phyloP scores from a whole-genome alignment of 2,329 filamentous ascomycete species.

The Trichoderma lentiforme region DNA sequence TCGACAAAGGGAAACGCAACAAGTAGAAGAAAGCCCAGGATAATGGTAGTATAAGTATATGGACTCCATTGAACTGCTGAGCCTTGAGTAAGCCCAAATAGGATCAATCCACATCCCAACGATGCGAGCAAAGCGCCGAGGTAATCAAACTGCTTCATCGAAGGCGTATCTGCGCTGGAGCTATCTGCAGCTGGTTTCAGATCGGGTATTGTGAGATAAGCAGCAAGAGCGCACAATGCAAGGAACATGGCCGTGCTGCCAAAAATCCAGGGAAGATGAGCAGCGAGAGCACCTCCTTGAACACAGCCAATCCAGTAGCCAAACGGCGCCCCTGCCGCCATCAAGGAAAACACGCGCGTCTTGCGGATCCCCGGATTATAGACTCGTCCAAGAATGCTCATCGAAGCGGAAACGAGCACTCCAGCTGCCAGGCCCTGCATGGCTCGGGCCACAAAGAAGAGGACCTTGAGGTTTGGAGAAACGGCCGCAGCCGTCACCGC shows the following conservation, averaged over 20 bases:
- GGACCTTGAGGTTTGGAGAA: conserved; percentile 3
- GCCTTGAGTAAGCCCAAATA: conserved; percentile 1
- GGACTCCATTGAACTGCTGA: neutral
- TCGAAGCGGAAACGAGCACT: neutral
- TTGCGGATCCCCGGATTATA: conserved; percentile 6
- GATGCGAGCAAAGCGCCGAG: neutral
- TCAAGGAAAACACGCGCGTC: conserved; percentile 1
- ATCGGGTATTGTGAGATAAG: neutral
- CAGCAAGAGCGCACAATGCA: neutral
- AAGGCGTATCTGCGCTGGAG: neutral
- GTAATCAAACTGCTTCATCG: conserved; percentile 2
- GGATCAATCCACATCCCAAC: neutral
- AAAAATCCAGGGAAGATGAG: conserved; percentile 1
- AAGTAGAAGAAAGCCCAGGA: neutral
- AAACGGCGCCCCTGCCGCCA: conserved; percentile 4
- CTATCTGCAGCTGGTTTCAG: neutral
- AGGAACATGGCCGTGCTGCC: conserved; percentile 1
- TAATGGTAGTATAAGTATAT: neutral
- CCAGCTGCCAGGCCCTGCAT: conserved; percentile 5
- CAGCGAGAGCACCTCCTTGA: neutral
- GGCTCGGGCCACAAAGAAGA: conserved; percentile 6
- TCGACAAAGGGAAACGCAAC: neutral
- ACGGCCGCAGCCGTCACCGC: neutral
- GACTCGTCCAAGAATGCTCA: conserved; percentile 7
- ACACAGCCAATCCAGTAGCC: conserved; percentile 3